Evolutionary conservation across 2,329 filamentous ascomycete species (phyloP).

Genomic region (Cordyceps tenuipes): DNA sequence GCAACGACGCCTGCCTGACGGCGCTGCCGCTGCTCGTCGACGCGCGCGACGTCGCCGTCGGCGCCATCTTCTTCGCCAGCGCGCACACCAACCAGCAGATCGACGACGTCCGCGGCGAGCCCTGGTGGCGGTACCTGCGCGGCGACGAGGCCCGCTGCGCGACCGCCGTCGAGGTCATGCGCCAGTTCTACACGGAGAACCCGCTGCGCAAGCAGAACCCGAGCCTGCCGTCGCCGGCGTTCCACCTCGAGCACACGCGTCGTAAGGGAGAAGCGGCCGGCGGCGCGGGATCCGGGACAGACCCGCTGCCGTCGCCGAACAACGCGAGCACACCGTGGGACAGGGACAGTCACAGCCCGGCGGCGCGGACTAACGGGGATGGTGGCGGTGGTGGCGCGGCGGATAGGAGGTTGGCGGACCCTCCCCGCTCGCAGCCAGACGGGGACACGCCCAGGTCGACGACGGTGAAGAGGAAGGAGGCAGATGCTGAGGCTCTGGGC

Average conservation of each 20-base stretch:
- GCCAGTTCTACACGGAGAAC: slow-evolving; percentile 58
- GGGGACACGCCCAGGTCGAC: slow-evolving; percentile 27
- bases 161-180: slow-evolving; percentile 68
- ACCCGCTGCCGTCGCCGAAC: slow-evolving; percentile 38
- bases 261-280: slow-evolving; percentile 31
- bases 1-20: slow-evolving; percentile 84
- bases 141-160: slow-evolving; percentile 63
- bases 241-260: slow-evolving; percentile 48
- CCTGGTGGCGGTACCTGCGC: slow-evolving; percentile 81
- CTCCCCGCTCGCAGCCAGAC: slow-evolving; percentile 22
- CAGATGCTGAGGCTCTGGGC: slow-evolving; percentile 25
- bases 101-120: slow-evolving; percentile 63
- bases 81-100: slow-evolving; percentile 67
- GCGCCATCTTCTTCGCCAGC: slow-evolving; percentile 78
- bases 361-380: slow-evolving; percentile 29
- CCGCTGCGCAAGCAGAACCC: slow-evolving; percentile 50
- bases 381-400: slow-evolving; percentile 25
- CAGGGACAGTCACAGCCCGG: slow-evolving; percentile 41
- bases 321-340: slow-evolving; percentile 39
- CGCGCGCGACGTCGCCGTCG: slow-evolving; percentile 73
- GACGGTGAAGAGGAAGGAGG: slow-evolving; percentile 34
- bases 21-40: slow-evolving; percentile 74
- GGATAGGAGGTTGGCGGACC: slow-evolving; percentile 19
- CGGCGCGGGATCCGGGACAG: slow-evolving; percentile 27
- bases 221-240: slow-evolving; percentile 44